Evolutionary conservation across 2,329 filamentous ascomycete species (phyloP).

Genomic region (Dothidotthia symphoricarpi): DNA sequence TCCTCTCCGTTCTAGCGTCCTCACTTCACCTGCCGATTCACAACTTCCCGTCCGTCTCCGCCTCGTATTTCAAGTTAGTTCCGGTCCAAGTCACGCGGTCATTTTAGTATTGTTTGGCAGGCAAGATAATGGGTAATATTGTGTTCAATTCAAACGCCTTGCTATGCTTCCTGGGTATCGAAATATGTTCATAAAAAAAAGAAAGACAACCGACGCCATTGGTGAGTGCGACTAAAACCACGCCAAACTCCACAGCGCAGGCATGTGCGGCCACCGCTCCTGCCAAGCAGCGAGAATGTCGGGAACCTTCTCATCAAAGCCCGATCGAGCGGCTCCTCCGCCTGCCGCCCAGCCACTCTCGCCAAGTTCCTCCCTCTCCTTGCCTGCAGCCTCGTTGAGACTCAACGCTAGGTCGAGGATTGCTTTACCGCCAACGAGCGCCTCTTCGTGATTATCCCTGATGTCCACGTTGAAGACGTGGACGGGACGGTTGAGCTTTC

Average conservation of each 20-base stretch:
- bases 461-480: conserved; percentile 99
- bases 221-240: conserved; percentile 66
- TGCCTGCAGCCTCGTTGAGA: conserved; percentile 74
- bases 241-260: conserved; percentile 88
- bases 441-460: conserved; percentile 97
- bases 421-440: conserved; percentile 81
- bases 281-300: conserved; percentile 93
- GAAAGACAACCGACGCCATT: conserved; percentile 1
- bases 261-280: conserved; percentile 87
- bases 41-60: too few relatives aligned
- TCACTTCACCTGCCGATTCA: too few relatives aligned
- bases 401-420: conserved; percentile 88
- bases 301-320: conserved; percentile 90
- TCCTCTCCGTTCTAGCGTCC: too few relatives aligned
- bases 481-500: conserved; percentile 84
- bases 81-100: too few relatives aligned
- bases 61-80: too few relatives aligned
- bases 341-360: conserved; percentile 66
- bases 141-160: conserved; percentile 13
- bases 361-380: conserved; percentile 70
- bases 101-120: too few relatives aligned
- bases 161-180: conserved; percentile 28
- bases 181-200: conserved; percentile 3
- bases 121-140: too few relatives aligned
- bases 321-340: conserved; percentile 57